Evolutionary conservation across 2,329 filamentous ascomycete species (phyloP), one percentile per base, ranked within the genome.

Genomic region (Colletotrichum paranaense): DNA sequence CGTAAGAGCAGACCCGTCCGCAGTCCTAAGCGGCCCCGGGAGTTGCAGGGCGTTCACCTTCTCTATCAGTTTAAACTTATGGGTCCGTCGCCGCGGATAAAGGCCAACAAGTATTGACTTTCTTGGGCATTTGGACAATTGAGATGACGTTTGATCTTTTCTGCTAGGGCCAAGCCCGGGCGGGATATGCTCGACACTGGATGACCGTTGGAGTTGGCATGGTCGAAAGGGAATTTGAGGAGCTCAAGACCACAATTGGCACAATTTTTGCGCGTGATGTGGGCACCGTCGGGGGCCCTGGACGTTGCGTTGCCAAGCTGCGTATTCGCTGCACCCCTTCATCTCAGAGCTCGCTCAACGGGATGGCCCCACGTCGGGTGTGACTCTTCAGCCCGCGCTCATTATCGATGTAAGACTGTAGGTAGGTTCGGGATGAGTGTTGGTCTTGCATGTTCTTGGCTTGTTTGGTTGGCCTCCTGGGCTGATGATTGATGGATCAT

Each of bases 281-380:
- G 70, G 66, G 59, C 66, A 62, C 38, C 32, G 38, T 52, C 42
- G 11, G 14, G 58, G 35, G 16, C 38, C 38, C 28, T 62, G 42
- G n/a, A 46, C 16, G 32, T 7, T 38, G 35, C 24, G 58, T 62
- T 62, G 58, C 58, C 35, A 46, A 28, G 56, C 22, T 69, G 68
- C 57, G 58, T 72, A 58, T 68, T 70, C 67, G 70, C 55, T 49
- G 62, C 42, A 55, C 46, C 46, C 65, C 59, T 72, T 72, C 69
- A 72, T 68, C 65, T 68, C 30, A 8, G 55, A 22, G 42, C 24
- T 22, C 49, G 19, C 46, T 57, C n/a, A 24, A 52, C 8, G 26
- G 28, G 63, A 14, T 42, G n/a, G 35, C 14, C 55, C 70, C 70
- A 73, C 49, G 22, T 65, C 9, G 55, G 49, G 49, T 73, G 56